These are phyloP conservation scores for Pinus tabuliformis DNA, from an alignment of 75 land plant genomes.

Conservation along the genomic window DNA sequence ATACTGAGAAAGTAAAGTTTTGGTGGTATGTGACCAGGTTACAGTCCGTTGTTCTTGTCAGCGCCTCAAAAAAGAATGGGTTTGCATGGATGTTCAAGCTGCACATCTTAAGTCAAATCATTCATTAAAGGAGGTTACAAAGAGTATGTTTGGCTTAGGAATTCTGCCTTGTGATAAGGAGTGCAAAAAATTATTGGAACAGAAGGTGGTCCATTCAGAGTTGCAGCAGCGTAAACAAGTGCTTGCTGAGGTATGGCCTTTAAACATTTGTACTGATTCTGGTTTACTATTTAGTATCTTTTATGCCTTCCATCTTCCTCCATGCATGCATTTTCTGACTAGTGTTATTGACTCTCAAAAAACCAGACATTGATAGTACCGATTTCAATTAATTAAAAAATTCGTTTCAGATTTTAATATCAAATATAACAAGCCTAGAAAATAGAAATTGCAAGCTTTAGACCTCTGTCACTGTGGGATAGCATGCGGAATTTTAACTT, in stretches of 20 bases:
- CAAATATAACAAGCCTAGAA: too few relatives aligned
- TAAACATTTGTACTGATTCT: not conserved
- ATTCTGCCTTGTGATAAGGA: constrained; percentile 78
- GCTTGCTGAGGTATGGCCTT: constrained; percentile 44
- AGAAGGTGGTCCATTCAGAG: constrained; percentile 46
- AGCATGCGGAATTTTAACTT: too few relatives aligned
- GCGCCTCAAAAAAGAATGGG: constrained; percentile 80
- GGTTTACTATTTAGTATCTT: not conserved
- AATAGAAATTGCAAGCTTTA: too few relatives aligned
- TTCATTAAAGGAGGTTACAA: constrained; percentile 45
- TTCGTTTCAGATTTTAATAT: too few relatives aligned
- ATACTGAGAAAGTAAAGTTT: not conserved
- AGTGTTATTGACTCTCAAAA: not conserved
- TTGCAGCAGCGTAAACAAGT: constrained; percentile 59
- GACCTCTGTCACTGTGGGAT: too few relatives aligned
- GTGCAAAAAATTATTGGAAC: constrained; percentile 59
- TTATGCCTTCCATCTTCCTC: not conserved
- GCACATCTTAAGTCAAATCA: constrained; percentile 40
- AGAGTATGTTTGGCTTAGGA: constrained; percentile 65
- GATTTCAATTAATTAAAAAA: not conserved
- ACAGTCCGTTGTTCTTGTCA: constrained; percentile 89
- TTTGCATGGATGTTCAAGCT: constrained; percentile 81
- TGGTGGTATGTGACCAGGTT: constrained; percentile 47
- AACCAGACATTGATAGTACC: not conserved
- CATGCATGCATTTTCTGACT: too few relatives aligned